phyloP scores from a whole-genome alignment of 495 filamentous ascomycete genomes.

The Lasiosphaeriaceae sp. region DNA sequence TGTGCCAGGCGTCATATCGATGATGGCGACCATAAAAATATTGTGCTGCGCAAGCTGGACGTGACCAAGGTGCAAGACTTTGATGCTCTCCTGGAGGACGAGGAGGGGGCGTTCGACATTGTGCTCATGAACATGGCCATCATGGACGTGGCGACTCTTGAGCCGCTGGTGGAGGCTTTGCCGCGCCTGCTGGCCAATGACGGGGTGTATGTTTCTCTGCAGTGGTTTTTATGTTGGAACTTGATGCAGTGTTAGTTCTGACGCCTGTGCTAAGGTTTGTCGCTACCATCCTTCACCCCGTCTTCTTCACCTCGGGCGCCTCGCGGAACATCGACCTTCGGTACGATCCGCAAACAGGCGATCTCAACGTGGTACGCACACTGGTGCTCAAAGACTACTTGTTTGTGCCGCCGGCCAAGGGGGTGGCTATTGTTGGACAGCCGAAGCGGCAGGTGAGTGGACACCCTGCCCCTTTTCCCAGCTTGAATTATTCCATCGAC shows the following conservation, averaged over 20 bases:
- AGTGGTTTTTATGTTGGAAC: not conserved
- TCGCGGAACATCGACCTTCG: slow-evolving; percentile 25
- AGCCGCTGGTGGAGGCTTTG: slow-evolving; percentile 31
- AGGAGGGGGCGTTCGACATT: slow-evolving; percentile 26
- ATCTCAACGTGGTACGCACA: slow-evolving; percentile 20
- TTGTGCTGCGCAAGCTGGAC: slow-evolving; percentile 27
- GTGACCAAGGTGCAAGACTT: slow-evolving; percentile 31
- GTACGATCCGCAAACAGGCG: slow-evolving; percentile 19
- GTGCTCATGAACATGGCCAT: slow-evolving; percentile 43
- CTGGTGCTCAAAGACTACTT: slow-evolving; percentile 34
- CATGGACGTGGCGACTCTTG: slow-evolving; percentile 39
- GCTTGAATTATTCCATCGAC: not conserved
- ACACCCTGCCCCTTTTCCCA: not conserved
- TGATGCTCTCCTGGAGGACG: slow-evolving; percentile 17
- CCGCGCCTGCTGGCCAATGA: slow-evolving; percentile 29
- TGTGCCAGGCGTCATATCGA: slow-evolving; percentile 18
- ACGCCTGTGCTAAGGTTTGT: slow-evolving; percentile 31
- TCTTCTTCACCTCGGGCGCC: slow-evolving; percentile 40
- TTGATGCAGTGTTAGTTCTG: no score
- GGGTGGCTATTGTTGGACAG: slow-evolving; percentile 28
- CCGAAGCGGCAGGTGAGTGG: slow-evolving; percentile 26
- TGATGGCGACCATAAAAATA: slow-evolving; percentile 2
- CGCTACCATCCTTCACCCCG: slow-evolving; percentile 40
- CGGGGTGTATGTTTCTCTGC: slow-evolving; percentile 32
- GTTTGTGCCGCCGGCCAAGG: slow-evolving; percentile 30